Evolutionary conservation across 2,329 filamentous ascomycete genomes (phyloP).

Genomic region (Paracamarosporium sp.): DNA sequence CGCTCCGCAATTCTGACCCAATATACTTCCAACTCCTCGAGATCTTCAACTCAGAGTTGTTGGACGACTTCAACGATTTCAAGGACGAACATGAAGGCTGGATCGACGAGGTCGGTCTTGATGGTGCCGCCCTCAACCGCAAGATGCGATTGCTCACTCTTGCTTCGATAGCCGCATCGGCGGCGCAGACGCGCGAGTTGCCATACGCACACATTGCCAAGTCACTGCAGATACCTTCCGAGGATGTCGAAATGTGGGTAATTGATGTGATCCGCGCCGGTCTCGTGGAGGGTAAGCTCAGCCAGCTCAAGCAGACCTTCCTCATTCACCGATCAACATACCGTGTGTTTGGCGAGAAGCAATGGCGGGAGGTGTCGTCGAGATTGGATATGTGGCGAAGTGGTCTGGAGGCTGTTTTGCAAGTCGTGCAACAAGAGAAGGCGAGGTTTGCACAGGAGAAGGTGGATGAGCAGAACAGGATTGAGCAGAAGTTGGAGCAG

Average conservation of each 20-base stretch:
- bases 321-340: slow-evolving; percentile 95
- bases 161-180: slow-evolving; percentile 83
- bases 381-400: slow-evolving; percentile 90
- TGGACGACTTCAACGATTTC: slow-evolving; percentile 97
- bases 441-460: slow-evolving; percentile 76
- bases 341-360: slow-evolving; percentile 95
- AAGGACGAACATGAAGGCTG: slow-evolving; percentile 88
- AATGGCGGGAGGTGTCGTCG: slow-evolving; percentile 94
- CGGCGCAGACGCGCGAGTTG: slow-evolving; percentile 79
- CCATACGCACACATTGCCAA: slow-evolving; percentile 85
- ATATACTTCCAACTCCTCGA: slow-evolving; percentile 91
- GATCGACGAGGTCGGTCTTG: slow-evolving; percentile 76
- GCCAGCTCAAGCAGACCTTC: slow-evolving; percentile 90
- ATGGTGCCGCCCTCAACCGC: slow-evolving; percentile 78
- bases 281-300: slow-evolving; percentile 94
- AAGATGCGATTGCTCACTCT: slow-evolving; percentile 98
- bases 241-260: slow-evolving; percentile 97
- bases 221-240: slow-evolving; percentile 79
- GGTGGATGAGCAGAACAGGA: slow-evolving; percentile 77
- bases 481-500: slow-evolving; percentile 68
- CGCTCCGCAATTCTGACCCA: slow-evolving; percentile 82
- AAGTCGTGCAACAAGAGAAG: slow-evolving; percentile 81
- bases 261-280: slow-evolving; percentile 97
- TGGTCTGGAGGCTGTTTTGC: slow-evolving; percentile 79
- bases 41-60: slow-evolving; percentile 91